A percentile compares a stretch with the other conserved stretches of the same genome.
Evolutionary conservation across 352 stramenopile species (phyloP).

Genomic region (Pythium rhizo-oryzae): DNA sequence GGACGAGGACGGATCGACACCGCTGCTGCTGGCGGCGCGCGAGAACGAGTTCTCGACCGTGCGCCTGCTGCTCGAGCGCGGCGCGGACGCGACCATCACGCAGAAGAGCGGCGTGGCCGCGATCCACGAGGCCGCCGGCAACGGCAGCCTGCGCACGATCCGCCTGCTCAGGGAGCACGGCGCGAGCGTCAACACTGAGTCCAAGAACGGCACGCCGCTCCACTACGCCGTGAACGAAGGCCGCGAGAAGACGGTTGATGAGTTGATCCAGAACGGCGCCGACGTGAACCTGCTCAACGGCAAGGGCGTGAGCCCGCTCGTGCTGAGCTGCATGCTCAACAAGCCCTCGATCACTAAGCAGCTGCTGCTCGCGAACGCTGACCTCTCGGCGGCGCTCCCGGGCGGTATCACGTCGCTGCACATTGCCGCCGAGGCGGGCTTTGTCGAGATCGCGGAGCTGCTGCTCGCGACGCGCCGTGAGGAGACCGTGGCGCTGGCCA

Average conservation of each 20-base stretch:
- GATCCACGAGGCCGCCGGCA: slow-evolving; percentile 73
- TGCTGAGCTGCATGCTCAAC: slow-evolving; percentile 80
- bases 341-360: slow-evolving; percentile 66
- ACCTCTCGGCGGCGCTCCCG: slow-evolving; percentile 54
- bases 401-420: slow-evolving; percentile 73
- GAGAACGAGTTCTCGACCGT: slow-evolving; percentile 78
- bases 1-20: slow-evolving; percentile 73
- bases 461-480: slow-evolving; percentile 54
- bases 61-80: slow-evolving; percentile 62
- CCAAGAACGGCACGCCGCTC: slow-evolving; percentile 73
- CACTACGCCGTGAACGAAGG: slow-evolving; percentile 85
- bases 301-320: slow-evolving; percentile 73
- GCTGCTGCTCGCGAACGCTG: slow-evolving; percentile 52
- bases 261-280: slow-evolving; percentile 59
- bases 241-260: slow-evolving; percentile 71
- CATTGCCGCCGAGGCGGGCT: slow-evolving; percentile 77
- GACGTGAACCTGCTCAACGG: slow-evolving; percentile 69
- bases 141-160: slow-evolving; percentile 37
- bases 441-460: slow-evolving; percentile 55
- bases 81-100: slow-evolving; percentile 53
- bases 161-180: slow-evolving; percentile 43
- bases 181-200: slow-evolving; percentile 57
- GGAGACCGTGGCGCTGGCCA: slow-evolving; percentile 54
- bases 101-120: slow-evolving; percentile 65
- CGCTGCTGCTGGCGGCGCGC: slow-evolving; percentile 71